These are phyloP conservation scores for Pelargonium citronellum DNA, from an alignment of 441 rosid species.

Conservation along the genomic window DNA sequence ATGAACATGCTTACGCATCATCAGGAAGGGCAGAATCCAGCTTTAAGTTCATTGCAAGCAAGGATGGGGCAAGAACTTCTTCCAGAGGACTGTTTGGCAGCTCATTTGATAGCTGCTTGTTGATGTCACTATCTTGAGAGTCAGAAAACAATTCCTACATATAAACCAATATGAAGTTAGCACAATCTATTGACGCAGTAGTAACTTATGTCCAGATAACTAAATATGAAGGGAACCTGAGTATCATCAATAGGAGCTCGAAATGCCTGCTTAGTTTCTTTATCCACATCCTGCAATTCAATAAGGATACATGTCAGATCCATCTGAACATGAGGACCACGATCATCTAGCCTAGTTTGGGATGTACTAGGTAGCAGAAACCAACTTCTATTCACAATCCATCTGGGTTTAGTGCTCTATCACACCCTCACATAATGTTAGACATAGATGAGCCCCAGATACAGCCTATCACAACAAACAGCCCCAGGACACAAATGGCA, in stretches of 20 bases:
- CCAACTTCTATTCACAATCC: neutral
- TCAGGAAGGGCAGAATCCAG: conserved; percentile 51
- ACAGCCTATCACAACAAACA: too few relatives aligned
- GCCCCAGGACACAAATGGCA: neutral
- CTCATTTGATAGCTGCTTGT: conserved; percentile 44
- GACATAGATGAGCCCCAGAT: too few relatives aligned
- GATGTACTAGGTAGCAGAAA: neutral
- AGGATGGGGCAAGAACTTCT: conserved; percentile 63
- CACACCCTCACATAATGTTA: neutral
- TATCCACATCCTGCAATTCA: conserved; percentile 33
- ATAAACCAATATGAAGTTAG: conserved; percentile 16
- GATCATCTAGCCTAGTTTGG: neutral
- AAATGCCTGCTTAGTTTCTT: conserved; percentile 33
- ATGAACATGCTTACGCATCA: conserved; percentile 39
- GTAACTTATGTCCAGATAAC: conserved; percentile 14
- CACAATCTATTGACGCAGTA: conserved; percentile 9
- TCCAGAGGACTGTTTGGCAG: conserved; percentile 47
- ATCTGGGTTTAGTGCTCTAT: neutral
- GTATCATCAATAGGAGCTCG: conserved; percentile 49
- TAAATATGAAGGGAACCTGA: conserved; percentile 37
- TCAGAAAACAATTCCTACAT: conserved; percentile 50
- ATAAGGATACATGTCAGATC: neutral
- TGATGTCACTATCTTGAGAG: conserved; percentile 40
- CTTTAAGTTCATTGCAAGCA: conserved; percentile 62
- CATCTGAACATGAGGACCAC: conserved; percentile 3